Evolutionary conservation across 2,329 filamentous ascomycete genomes (phyloP).

Genomic region (Niveomyces coronatus): DNA sequence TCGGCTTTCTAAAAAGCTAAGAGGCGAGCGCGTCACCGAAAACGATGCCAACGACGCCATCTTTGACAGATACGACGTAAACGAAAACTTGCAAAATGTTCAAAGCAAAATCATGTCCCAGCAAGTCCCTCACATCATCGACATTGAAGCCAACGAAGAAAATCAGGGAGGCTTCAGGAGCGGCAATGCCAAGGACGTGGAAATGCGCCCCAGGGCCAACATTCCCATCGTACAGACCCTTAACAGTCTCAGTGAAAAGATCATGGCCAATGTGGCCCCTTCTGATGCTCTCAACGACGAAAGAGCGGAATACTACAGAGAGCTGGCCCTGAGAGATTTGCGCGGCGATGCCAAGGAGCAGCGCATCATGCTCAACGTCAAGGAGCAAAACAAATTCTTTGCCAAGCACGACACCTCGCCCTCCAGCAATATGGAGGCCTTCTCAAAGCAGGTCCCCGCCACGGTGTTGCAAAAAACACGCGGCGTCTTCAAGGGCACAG

Average conservation of each 20-base stretch:
- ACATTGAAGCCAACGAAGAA: constrained; percentile 89
- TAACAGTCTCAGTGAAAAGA: constrained; percentile 85
- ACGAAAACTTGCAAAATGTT: constrained; percentile 50
- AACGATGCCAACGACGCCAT: constrained; percentile 66
- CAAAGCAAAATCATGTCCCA: constrained; percentile 46
- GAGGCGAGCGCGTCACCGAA: constrained; percentile 77
- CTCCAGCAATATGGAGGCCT: constrained; percentile 38
- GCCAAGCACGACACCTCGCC: constrained; percentile 44
- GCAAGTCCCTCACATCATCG: constrained; percentile 78
- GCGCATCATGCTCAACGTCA: constrained; percentile 75
- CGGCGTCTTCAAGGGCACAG: constrained; percentile 46
- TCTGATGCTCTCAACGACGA: constrained; percentile 59
- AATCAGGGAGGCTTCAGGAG: constrained; percentile 74
- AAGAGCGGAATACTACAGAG: constrained; percentile 58
- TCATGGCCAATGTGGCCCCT: constrained; percentile 78
- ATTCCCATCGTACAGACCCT: constrained; percentile 82
- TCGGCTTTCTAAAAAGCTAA: constrained; percentile 78
- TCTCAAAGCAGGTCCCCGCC: constrained; percentile 58
- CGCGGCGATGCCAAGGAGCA: constrained; percentile 63
- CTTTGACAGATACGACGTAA: constrained; percentile 76
- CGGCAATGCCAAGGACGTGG: constrained; percentile 80
- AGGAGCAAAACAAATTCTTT: constrained; percentile 78
- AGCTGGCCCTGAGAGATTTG: constrained; percentile 72
- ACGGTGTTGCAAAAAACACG: constrained; percentile 57
- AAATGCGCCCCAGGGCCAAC: constrained; percentile 76